Conservation (phyloP, 2,329 filamentous ascomycete genomes). For the Cordyceps militaris region DNA sequence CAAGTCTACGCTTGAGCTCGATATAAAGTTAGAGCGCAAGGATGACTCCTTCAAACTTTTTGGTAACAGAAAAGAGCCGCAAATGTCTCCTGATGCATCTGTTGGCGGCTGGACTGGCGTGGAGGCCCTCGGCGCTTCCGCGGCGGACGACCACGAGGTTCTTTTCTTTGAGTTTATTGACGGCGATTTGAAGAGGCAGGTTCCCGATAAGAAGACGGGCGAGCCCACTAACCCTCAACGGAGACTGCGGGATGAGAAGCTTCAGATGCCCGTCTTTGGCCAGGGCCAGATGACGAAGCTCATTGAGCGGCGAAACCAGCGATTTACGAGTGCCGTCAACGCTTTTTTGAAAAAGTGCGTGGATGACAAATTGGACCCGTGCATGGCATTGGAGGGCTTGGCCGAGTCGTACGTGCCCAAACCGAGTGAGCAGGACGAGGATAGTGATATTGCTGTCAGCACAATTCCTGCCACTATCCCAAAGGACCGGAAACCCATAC, state of each 20-base stretch:
- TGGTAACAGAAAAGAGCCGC: constrained; percentile 41
- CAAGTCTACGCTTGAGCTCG: constrained; percentile 73
- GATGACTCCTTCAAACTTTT: constrained; percentile 54
- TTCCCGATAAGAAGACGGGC: constrained; percentile 63
- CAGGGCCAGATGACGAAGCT: constrained; percentile 85
- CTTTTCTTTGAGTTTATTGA: constrained; percentile 90
- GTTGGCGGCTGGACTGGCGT: constrained; percentile 49
- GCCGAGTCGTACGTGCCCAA: constrained; percentile 55
- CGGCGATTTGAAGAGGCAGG: constrained; percentile 79
- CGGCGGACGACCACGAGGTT: constrained; percentile 51
- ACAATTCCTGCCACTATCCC: constrained; percentile 67
- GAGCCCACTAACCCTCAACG: constrained; percentile 61
- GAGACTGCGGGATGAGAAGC: constrained; percentile 65
- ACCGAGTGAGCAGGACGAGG: constrained; percentile 38
- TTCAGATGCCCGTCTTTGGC: constrained; percentile 88
- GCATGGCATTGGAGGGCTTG: constrained; percentile 54
- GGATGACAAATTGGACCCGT: constrained; percentile 58
- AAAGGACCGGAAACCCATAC: constrained; percentile 68
- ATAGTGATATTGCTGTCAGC: constrained; percentile 27
- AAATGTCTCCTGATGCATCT: constrained; percentile 46
- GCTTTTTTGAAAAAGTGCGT: constrained; percentile 69
- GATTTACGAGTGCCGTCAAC: constrained; percentile 73
- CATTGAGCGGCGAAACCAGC: constrained; percentile 83
- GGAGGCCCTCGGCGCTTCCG: constrained; percentile 32
- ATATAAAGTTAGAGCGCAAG: constrained; percentile 55